Base-by-base conservation (phyloP, 78 protist species). In the Dictyostelium intermedium region DNA sequence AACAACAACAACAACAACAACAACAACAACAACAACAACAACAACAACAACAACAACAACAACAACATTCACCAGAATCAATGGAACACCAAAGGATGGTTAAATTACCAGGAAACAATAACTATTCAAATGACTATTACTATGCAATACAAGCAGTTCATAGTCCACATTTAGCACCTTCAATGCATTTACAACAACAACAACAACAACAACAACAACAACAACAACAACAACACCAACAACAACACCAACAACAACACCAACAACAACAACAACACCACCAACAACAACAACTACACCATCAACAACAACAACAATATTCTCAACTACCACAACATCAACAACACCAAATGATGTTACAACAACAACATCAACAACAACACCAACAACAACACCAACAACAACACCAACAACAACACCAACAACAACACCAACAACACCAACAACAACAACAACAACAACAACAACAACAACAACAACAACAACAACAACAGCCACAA, bases 191-290 rank as follows among this genome's bases (percentile, higher is more conserved):
- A 45, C 84, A 79, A 45, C 84, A 43, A 78, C 83, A 77, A 25
- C 83, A 77, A 76, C 82, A 72, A 72, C 79, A 27, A 34, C 79
- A 72, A 34, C 79, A 72, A 27, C 79, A 72, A n/a, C n/a, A n/a
- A n/a, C n/a, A n/a, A n/a, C n/a, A n/a, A n/a, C n/a, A n/a, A n/a
- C n/a, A n/a, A n/a, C n/a, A n/a, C n/a, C n/a, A n/a, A n/a, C n/a
- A n/a, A n/a, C n/a, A n/a, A 73, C 10, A 2, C 0, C 47, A 61
- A 61, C 43, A 74, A 6, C 82, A 76, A 23, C 37, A n/a, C 13
- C 20, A 76, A 39, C 39, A 20, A 32, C 73, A 14, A 76, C 45
- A 76, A 76, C 39, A 76, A 30, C 43, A 39, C 2, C 43, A 39
- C 11, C 79, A 13, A 72, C 45, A 13, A 72, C 34, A 18, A n/a